Conservation (phyloP, 1,284 basidiomycete species). For the Cutaneotrichosporon mucoides region DNA sequence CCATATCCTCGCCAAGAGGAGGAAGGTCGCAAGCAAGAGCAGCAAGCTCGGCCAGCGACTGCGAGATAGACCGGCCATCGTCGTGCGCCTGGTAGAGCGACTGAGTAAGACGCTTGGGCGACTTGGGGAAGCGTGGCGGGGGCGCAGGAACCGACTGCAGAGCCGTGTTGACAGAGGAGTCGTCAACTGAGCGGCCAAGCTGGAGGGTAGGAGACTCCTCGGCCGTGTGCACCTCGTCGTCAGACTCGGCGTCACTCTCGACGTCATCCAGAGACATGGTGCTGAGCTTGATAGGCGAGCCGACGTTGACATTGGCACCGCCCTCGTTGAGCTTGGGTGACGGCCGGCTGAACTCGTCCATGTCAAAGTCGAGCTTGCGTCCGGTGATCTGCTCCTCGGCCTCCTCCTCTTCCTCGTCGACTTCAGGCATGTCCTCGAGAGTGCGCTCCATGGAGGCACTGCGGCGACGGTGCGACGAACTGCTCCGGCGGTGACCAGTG, state of each 20-base stretch:
- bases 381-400: neutral
- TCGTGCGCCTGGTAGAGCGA: constrained; percentile 17
- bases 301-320: neutral
- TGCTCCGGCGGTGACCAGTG: neutral
- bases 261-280: constrained; percentile 8
- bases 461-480: neutral
- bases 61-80: constrained; percentile 19
- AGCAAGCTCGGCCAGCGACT: constrained; percentile 20
- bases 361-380: constrained; percentile 3
- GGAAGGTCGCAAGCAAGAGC: constrained; percentile 19
- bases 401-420: constrained; percentile 17
- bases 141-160: neutral
- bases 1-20: constrained; percentile 11
- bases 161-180: neutral
- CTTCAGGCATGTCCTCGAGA: constrained; percentile 20
- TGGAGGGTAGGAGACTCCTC: neutral
- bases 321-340: neutral
- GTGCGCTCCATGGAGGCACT: neutral
- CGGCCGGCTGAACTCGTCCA: neutral
- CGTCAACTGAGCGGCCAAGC: neutral
- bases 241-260: constrained; percentile 8
- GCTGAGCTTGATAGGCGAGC: constrained; percentile 6
- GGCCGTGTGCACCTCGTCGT: constrained; percentile 7
- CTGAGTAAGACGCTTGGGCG: constrained; percentile 1
- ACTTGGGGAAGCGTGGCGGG: constrained; percentile 7